Conservation (phyloP, 257 asterid species). For the Solanum pinnatisectum region DNA sequence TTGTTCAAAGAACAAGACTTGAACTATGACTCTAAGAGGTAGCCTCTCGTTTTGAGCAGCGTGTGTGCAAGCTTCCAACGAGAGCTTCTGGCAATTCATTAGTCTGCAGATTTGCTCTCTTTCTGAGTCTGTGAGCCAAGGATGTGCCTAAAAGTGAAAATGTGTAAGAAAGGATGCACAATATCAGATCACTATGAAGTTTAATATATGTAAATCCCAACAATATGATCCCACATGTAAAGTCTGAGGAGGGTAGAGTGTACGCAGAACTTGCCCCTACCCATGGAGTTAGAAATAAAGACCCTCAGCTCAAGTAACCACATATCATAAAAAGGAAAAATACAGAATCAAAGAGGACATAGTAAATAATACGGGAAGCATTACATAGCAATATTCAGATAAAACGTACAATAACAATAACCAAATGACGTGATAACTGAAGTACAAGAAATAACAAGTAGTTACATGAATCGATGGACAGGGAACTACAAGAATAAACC, state of each 20-base stretch:
- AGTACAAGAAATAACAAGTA: neutral
- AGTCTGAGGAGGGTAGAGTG: neutral
- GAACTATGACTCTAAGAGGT: conserved; percentile 79
- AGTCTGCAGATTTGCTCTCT: conserved; percentile 69
- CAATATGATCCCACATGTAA: neutral
- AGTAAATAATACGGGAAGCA: neutral
- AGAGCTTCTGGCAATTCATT: conserved; percentile 84
- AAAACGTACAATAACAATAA: too few relatives aligned
- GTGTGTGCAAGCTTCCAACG: conserved; percentile 80
- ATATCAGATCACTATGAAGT: neutral
- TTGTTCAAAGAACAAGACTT: conserved; percentile 82
- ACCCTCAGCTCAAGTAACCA: neutral
- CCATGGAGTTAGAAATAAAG: neutral
- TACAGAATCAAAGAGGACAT: neutral
- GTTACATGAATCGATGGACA: neutral
- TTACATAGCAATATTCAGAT: neutral
- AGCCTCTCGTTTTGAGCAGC: conserved; percentile 89
- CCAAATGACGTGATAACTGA: neutral
- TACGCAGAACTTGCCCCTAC: neutral
- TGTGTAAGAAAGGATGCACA: neutral
- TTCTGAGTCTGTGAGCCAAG: conserved; percentile 68
- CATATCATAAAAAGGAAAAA: neutral
- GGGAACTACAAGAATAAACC: neutral
- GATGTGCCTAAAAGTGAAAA: conserved; percentile 52
- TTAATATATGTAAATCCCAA: neutral